Base-by-base conservation (phyloP, 129 eudicot species). In the Flaveria bidentis region DNA sequence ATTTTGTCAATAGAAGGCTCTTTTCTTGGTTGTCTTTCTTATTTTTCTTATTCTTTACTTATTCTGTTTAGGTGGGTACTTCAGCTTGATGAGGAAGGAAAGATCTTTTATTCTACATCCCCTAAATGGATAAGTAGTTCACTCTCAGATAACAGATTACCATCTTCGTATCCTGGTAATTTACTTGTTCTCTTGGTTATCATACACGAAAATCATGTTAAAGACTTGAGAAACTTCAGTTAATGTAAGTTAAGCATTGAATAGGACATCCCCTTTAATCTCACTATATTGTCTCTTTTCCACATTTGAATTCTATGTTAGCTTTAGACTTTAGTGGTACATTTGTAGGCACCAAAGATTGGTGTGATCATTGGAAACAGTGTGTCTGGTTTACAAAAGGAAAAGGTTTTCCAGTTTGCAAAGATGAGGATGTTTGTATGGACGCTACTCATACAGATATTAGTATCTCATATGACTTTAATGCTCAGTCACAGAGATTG, bases 361-460 rank as follows among this genome's bases (percentile, higher is more conserved):
- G 98, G 98, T 87, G 98, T 83, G 96, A 93, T 82, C 98, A 93
- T 20, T 93, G 98, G 98, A 93, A 93, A 71, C 98, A 93, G 76
- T 86, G 89, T 82, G 92, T 93, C 26, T 93, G 94, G 96, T 93
- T 93, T 76, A 81, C 78, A 74, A 89, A 87, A 66, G 84, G 83
- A 47, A 72, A 88, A 60, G 97, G 97, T 66, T 73, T 85, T 71
- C 67, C 78, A 0, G 84, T 93, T 39, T 30, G 73, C 73, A 87
- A 82, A 81, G 89, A 85, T 47, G 85, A 86, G 81, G 84, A 84
- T 64, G 81, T 93, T 77, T 75, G 77, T 57, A 81, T 93, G 73
- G 82, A 71, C 67, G 98, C 98, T 39, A 55, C 66, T 63, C 98
- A 93, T 81, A 87, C 86, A 17, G 92, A 85, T 18, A 90, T 88